Percentiles rank a stretch among this genome's conserved stretches.
These are phyloP conservation scores for Macadamia tetraphylla DNA, from an alignment of 164 flowering plant genomes.

Conservation along the genomic window DNA sequence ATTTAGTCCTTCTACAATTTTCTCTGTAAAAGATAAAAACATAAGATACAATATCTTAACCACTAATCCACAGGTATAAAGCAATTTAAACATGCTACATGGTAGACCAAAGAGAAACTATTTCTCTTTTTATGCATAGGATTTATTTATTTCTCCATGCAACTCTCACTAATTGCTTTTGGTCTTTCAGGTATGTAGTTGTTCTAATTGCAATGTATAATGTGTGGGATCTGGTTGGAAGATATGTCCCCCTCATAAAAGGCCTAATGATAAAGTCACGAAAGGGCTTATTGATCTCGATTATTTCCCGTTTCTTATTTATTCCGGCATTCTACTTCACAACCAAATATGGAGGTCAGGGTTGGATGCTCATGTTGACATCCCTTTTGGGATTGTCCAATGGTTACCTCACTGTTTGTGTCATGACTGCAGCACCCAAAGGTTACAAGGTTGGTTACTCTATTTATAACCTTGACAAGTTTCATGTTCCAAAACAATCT, in stretches of 20 bases:
- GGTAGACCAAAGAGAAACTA: no score
- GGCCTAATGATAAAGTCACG: constrained; percentile 39
- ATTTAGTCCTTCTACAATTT: no score
- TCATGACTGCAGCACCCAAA: constrained; percentile 52
- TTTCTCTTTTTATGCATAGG: no score
- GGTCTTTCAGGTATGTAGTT: constrained; percentile 42
- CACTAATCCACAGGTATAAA: no score
- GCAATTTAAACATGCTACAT: no score
- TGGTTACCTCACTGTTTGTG: constrained; percentile 61
- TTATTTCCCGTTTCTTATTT: constrained; percentile 42
- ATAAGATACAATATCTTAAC: no score
- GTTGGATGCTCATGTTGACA: constrained; percentile 57
- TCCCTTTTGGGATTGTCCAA: constrained; percentile 53
- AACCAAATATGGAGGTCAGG: constrained; percentile 54
- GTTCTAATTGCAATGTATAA: constrained; percentile 53
- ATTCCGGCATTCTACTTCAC: constrained; percentile 61
- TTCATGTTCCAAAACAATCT: no score
- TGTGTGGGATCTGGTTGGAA: constrained; percentile 38
- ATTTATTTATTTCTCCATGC: neutral
- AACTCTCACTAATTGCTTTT: neutral
- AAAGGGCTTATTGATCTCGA: constrained; percentile 35
- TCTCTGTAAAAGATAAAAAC: no score
- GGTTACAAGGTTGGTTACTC: constrained; percentile 49
- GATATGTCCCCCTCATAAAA: constrained; percentile 42
- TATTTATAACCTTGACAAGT: no score